Base-by-base conservation (phyloP, 148 eudicot genomes). In the Cornus suecica region DNA sequence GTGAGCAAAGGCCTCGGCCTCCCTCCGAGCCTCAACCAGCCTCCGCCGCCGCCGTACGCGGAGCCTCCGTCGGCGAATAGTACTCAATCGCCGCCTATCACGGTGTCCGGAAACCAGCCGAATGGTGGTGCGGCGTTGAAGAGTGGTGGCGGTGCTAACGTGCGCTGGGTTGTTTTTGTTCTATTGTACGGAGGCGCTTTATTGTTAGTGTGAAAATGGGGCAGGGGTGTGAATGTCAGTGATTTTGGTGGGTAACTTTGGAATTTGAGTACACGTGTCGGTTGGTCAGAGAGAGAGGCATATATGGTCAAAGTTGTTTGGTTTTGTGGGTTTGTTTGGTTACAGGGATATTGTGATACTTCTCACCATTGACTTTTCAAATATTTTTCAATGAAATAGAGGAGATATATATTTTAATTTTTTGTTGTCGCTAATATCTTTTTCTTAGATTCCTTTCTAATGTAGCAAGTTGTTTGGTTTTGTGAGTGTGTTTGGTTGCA, bases 1-100 rank as follows among this genome's bases (percentile, higher is more conserved):
- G 97, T 92, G 3, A 74, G 60, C 18, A 84, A 69, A 41, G 97
- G 97, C 16, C 80, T 82, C 10, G 94, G 97, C n/a, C 91, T 92
- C 4, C 94, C 97, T 0, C 93, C 93, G 1, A 92, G 86, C 84
- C 92, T 92, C 80, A 90, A 86, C 87, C 97, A 92, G 26, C 91
- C 97, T 0, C 97, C 97, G 13, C 94, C 94, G 6, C 97, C 94
- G 0, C 80, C 87, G 14, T 92, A 92, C 66, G 83, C 67, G 13
- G 83, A 81, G 72, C 83, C 92, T 64, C 92, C 97, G 3, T 81
- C 85, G 26, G 41, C 79, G 9, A 71, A 66, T 4, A 80, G 31
- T 0, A 76, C 9, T 23, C 72, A 23, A 27, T 60, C 78, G 22
- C 84, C 85, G 10, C 82, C 87, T 0, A 61, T 72, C 60, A 24